These are phyloP conservation scores for Funneliformis caledonium DNA, from an alignment of 371 early-diverging fungal genomes.

Conservation along the genomic window DNA sequence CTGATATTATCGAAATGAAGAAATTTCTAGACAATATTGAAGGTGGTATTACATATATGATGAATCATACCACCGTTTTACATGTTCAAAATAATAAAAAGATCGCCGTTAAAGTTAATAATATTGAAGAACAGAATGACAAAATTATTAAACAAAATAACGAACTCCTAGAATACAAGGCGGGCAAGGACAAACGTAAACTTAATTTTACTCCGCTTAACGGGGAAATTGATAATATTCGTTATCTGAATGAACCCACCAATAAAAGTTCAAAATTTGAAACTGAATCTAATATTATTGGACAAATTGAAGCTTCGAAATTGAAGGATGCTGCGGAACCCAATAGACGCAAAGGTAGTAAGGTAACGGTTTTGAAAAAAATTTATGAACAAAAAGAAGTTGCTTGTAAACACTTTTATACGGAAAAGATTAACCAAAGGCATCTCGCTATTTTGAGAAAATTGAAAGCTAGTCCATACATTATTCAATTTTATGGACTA, in stretches of 20 bases:
- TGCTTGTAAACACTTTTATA: background rate
- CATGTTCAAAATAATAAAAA: background rate
- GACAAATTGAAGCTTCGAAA: background rate
- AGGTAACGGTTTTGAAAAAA: background rate
- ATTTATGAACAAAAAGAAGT: slow-evolving; percentile 6
- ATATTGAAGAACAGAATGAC: background rate
- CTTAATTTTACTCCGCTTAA: background rate
- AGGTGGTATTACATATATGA: background rate
- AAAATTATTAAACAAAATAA: background rate
- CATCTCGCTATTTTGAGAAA: slow-evolving; percentile 16
- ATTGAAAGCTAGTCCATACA: slow-evolving; percentile 4
- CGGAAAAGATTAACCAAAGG: background rate
- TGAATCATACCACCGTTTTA: background rate
- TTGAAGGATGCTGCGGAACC: background rate
- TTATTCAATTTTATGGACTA: slow-evolving; percentile 38
- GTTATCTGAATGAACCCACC: background rate
- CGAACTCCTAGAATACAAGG: background rate
- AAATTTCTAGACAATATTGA: background rate
- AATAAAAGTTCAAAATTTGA: background rate
- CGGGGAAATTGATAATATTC: background rate
- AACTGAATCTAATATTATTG: background rate
- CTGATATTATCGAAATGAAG: background rate
- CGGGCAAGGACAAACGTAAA: background rate
- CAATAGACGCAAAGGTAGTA: background rate
- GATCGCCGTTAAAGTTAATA: background rate